phyloP scores from a whole-genome alignment of 2,329 filamentous ascomycete species.

The Hypoxylon sp. region DNA sequence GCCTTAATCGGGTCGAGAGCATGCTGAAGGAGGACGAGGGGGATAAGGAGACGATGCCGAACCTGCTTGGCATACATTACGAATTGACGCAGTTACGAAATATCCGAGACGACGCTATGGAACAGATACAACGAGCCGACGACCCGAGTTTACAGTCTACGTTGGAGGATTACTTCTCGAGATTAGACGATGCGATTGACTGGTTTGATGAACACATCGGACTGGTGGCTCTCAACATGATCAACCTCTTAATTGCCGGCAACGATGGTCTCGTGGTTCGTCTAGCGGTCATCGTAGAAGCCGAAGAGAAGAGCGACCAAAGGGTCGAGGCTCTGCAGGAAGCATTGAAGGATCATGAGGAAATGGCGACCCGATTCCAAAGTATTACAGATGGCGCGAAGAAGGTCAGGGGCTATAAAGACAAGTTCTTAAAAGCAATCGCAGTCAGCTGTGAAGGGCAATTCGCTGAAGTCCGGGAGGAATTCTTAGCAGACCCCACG shows the following conservation, averaged over 20 bases:
- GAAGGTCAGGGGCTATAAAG: slow-evolving; percentile 93
- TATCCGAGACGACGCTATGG: slow-evolving; percentile 95
- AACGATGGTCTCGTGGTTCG: slow-evolving; percentile 92
- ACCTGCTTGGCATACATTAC: slow-evolving; percentile 89
- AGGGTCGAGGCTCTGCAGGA: slow-evolving; percentile 92
- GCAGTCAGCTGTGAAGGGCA: slow-evolving; percentile 77
- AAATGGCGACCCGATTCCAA: slow-evolving; percentile 92
- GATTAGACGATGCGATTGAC: slow-evolving; percentile 86
- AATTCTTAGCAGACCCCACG: slow-evolving; percentile 85
- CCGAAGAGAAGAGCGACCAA: slow-evolving; percentile 96
- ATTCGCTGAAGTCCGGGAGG: slow-evolving; percentile 76
- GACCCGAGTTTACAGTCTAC: slow-evolving; percentile 82
- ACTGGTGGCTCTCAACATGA: slow-evolving; percentile 87
- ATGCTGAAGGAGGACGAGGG: slow-evolving; percentile 86
- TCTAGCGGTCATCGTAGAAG: slow-evolving; percentile 90
- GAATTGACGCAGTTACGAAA: slow-evolving; percentile 91
- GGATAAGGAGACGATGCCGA: slow-evolving; percentile 90
- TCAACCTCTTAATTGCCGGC: slow-evolving; percentile 85
- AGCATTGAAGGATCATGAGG: slow-evolving; percentile 93
- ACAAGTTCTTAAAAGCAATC: slow-evolving; percentile 89
- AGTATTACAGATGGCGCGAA: slow-evolving; percentile 95
- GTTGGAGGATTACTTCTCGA: slow-evolving; percentile 88
- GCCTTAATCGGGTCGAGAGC: slow-evolving; percentile 78
- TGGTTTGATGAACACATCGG: slow-evolving; percentile 97
- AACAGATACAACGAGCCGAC: slow-evolving; percentile 85